Evolutionary conservation across 306 rosid species (phyloP).

Genomic region (Calophaca sinica): DNA sequence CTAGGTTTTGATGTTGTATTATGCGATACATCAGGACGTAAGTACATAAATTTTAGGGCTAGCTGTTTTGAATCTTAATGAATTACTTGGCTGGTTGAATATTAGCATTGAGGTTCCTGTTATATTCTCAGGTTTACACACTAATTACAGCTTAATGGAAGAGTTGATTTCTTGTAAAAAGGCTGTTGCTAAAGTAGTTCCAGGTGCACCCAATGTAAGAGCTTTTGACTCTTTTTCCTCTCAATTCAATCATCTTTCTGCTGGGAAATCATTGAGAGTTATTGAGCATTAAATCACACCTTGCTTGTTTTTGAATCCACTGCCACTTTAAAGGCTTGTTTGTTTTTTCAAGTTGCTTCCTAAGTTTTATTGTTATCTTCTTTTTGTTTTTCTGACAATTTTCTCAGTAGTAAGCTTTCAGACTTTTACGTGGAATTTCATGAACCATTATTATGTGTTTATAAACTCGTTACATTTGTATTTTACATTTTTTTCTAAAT

Average conservation of each 20-base stretch:
- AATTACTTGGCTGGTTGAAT: conserved; percentile 25
- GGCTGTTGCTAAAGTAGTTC: conserved; percentile 76
- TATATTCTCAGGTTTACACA: conserved; percentile 82
- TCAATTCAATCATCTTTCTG: conserved; percentile 29
- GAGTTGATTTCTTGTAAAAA: conserved; percentile 95
- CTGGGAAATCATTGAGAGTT: conserved; percentile 33
- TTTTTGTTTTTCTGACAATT: conserved; percentile 19
- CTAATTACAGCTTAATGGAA: conserved; percentile 96
- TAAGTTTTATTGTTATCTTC: conserved; percentile 3
- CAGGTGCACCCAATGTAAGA: conserved; percentile 95
- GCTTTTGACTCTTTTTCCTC: conserved; percentile 13
- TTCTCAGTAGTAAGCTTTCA: conserved; percentile 15
- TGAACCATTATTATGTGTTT: background rate
- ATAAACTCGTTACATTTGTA: conserved; percentile 14
- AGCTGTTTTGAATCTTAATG: conserved; percentile 37
- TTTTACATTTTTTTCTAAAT: conserved; percentile 23
- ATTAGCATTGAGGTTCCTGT: conserved; percentile 35
- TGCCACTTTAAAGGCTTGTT: conserved; percentile 10
- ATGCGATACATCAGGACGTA: conserved; percentile 97
- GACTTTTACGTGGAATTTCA: conserved; percentile 21
- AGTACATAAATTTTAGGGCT: conserved; percentile 51
- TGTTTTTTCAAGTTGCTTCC: conserved; percentile 18
- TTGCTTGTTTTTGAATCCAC: conserved; percentile 28
- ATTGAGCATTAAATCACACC: conserved; percentile 24
- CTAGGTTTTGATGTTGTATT: conserved; percentile 83